phyloP scores from a whole-genome alignment of 129 eudicot species.

The Lactuca saligna region DNA sequence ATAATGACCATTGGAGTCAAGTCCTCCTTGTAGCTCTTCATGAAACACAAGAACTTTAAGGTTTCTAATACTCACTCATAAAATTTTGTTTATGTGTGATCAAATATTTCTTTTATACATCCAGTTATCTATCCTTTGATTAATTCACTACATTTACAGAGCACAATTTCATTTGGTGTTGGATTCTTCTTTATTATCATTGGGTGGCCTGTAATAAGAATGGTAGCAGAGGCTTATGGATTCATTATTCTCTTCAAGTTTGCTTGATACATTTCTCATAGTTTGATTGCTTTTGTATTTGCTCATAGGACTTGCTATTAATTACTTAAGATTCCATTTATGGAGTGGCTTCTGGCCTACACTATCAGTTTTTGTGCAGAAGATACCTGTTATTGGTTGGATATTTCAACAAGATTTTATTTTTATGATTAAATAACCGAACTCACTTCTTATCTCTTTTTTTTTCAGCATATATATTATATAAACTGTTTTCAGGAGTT shows the following conservation, averaged over 20 bases:
- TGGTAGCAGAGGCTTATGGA: constrained; percentile 76
- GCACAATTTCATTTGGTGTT: constrained; percentile 68
- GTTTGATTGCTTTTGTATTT: not conserved
- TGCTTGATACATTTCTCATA: not conserved
- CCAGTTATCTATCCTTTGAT: not conserved
- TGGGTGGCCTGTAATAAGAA: constrained; percentile 84
- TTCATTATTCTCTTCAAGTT: constrained; percentile 79
- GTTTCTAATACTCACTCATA: constrained; percentile 23
- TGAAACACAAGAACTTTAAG: constrained; percentile 72
- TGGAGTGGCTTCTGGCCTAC: constrained; percentile 90
- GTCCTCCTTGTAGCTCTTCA: constrained; percentile 66
- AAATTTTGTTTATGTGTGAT: too few species aligned
- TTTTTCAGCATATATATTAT: too few species aligned
- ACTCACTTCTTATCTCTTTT: too few species aligned
- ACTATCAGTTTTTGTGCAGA: constrained; percentile 70
- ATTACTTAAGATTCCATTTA: constrained; percentile 23
- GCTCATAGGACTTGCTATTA: constrained; percentile 4
- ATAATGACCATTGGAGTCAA: constrained; percentile 71
- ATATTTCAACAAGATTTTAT: constrained; percentile 71
- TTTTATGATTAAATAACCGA: too few species aligned
- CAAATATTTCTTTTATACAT: not conserved
- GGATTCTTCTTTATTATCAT: constrained; percentile 77
- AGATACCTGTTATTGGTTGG: constrained; percentile 83
- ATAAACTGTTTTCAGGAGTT: too few species aligned
- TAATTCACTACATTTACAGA: constrained; percentile 39